These are phyloP conservation scores for Penicillium flavigenum DNA, from an alignment of 495 filamentous ascomycete species.

Conservation along the genomic window DNA sequence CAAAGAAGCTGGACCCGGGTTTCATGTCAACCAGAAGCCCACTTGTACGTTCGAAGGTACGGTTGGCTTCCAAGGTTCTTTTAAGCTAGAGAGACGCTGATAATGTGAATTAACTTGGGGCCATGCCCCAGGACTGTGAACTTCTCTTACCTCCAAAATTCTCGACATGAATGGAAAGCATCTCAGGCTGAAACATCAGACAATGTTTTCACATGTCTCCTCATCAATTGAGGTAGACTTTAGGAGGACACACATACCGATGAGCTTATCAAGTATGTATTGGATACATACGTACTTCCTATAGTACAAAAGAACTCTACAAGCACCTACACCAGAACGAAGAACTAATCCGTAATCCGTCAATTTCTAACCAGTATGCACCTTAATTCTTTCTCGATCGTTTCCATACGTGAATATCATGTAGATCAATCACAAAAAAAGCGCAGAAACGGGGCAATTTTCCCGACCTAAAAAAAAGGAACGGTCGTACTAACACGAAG, in stretches of 20 bases:
- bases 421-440: constrained; percentile 16
- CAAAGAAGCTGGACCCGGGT: background rate
- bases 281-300: no score
- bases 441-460: constrained; percentile 17
- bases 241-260: background rate
- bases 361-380: constrained; percentile 18
- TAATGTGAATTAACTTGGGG: background rate
- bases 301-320: background rate
- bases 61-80: background rate
- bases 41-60: background rate
- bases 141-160: background rate
- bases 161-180: background rate
- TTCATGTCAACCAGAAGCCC: background rate
- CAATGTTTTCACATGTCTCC: background rate
- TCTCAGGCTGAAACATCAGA: background rate
- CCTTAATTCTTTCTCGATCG: constrained; percentile 16
- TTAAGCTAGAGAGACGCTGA: background rate
- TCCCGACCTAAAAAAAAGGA: constrained; percentile 16
- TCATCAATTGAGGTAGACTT: background rate
- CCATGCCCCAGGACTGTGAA: background rate
- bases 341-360: constrained; percentile 16
- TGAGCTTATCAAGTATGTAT: no score
- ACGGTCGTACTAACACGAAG: constrained; percentile 16
- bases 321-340: background rate
- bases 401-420: constrained; percentile 19